Evolutionary conservation across 768 basidiomycete genomes (phyloP).

Genomic region (Xanthoconium purpureum): DNA sequence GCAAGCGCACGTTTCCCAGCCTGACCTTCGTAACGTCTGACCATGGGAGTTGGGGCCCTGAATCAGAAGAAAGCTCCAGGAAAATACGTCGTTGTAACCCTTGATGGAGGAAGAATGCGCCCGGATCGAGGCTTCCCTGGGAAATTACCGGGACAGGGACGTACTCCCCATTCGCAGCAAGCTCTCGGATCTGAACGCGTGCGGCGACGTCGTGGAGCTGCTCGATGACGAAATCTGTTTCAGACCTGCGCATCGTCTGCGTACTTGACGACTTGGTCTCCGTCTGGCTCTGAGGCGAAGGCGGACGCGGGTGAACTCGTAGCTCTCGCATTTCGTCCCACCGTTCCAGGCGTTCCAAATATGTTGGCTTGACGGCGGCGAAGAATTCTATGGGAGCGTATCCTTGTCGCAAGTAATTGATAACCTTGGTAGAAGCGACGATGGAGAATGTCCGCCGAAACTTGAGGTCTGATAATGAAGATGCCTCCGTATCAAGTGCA

Average conservation of each 20-base stretch:
- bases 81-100: conserved; percentile 85
- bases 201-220: conserved; percentile 91
- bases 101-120: conserved; percentile 87
- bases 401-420: conserved; percentile 66
- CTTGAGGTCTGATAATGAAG: conserved; percentile 73
- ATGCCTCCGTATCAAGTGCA: conserved; percentile 67
- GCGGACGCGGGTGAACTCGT: conserved; percentile 42
- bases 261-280: conserved; percentile 43
- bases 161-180: conserved; percentile 82
- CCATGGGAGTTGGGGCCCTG: conserved; percentile 90
- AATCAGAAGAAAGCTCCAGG: conserved; percentile 78
- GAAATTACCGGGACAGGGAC: conserved; percentile 79
- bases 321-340: conserved; percentile 94
- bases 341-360: conserved; percentile 83
- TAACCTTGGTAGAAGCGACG: conserved; percentile 67
- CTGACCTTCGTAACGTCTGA: conserved; percentile 70
- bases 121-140: conserved; percentile 71
- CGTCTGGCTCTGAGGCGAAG: conserved; percentile 26
- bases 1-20: conserved; percentile 78
- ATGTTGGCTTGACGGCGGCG: conserved; percentile 74
- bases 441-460: conserved; percentile 83
- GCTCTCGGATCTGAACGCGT: conserved; percentile 82
- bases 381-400: conserved; percentile 92
- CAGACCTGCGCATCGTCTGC: conserved; percentile 87
- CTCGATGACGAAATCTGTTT: conserved; percentile 85